A percentile compares a stretch with the other conserved stretches of the same genome.
These are phyloP conservation scores for Mariannaea sp. DNA, from an alignment of 2,329 filamentous ascomycete genomes.

Conservation along the genomic window DNA sequence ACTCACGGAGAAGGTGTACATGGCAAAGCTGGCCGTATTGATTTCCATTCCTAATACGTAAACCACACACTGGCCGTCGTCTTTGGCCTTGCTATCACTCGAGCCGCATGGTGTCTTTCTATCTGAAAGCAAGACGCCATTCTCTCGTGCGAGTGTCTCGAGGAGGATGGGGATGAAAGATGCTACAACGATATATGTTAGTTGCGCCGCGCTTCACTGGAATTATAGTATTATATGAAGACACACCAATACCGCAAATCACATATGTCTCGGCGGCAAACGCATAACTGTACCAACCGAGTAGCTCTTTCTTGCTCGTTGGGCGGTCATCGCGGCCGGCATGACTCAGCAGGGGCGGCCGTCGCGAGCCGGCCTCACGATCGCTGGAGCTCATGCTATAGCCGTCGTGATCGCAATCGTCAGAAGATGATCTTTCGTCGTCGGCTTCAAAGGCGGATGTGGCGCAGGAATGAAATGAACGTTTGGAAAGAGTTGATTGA, in stretches of 20 bases:
- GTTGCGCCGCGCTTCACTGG: slow-evolving; percentile 1
- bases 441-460: slow-evolving; percentile 71
- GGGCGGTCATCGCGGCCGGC: slow-evolving; percentile 84
- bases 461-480: slow-evolving; percentile 59
- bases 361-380: slow-evolving; percentile 45
- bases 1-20: slow-evolving; percentile 96
- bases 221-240: not conserved
- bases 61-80: slow-evolving; percentile 77
- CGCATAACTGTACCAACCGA: slow-evolving; percentile 94
- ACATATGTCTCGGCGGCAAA: slow-evolving; percentile 98
- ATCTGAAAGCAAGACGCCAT: slow-evolving; percentile 84
- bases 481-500: slow-evolving; percentile 58
- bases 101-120: slow-evolving; percentile 74
- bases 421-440: slow-evolving; percentile 65
- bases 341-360: slow-evolving; percentile 59
- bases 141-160: slow-evolving; percentile 90
- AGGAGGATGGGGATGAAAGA: slow-evolving; percentile 96
- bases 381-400: slow-evolving; percentile 44
- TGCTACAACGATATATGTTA: slow-evolving; percentile 52
- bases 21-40: slow-evolving; percentile 95
- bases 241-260: slow-evolving; percentile 75
- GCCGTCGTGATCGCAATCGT: slow-evolving; percentile 31
- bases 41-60: slow-evolving; percentile 81
- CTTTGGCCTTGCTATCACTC: slow-evolving; percentile 58
- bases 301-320: slow-evolving; percentile 84